Base-by-base conservation (phyloP, 495 filamentous ascomycete species). In the Lichenothelia convexa region DNA sequence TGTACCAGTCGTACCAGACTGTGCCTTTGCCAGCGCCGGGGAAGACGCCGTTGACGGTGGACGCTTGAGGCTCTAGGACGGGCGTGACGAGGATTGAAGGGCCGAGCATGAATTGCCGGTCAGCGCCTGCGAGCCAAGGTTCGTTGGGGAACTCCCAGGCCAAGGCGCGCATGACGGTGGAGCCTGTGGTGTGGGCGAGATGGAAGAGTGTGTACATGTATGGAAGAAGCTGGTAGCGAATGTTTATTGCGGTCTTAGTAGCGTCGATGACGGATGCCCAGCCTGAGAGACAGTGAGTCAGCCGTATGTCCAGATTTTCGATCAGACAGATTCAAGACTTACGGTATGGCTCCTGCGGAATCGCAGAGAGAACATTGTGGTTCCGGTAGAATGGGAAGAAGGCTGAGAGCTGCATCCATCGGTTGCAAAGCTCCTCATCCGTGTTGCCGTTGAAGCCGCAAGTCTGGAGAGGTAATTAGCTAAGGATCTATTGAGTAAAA, bases 401-500 rank as follows among this genome's bases (percentile, higher is more conserved):
- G 17, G 49, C 46, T 12, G 30, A 34, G 1, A 52, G 38, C 32
- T 45, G 36, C 48, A 52, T 52, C 51, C 51, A 54, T 4, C 51
- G 43, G n/a, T 43, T 45, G 46, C 51, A 54, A 2, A 54, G 45
- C 50, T 89, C 80, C 42, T 70, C 64, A 41, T 76, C 72, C 0
- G 65, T 59, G 45, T 89, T 82, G 20, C 70, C 73, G 29, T 62
- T 65, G 62, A 89, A 92, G 8, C 83, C 83, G 48, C 83, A 89
- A 6, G 78, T 78, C n/a, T n/a, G n/a, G n/a, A n/a, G n/a, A n/a
- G 43, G 85, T 8, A 21, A 13, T 6, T 15, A 12, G 9, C 7
- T n/a, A 36, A 19, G 11, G 3, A 45, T 16, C 9, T 17, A 20
- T 18, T 32, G 32, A n/a, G 15, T 7, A 21, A 7, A 12, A 5